These are phyloP conservation scores for Tripterygium wilfordii DNA, from an alignment of 177 flowering plant species.

Conservation along the genomic window DNA sequence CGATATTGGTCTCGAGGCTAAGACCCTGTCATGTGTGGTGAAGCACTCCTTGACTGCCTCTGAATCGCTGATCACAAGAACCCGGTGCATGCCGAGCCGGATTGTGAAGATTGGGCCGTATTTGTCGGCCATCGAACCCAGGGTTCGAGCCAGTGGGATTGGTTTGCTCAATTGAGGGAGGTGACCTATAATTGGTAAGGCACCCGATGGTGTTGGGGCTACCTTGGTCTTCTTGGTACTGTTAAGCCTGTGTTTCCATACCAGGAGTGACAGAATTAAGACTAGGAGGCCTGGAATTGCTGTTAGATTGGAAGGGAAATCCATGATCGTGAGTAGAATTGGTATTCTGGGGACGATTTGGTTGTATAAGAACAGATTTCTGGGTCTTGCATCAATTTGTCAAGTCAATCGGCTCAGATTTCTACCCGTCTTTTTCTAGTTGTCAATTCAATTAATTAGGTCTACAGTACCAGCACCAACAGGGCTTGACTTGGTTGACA, in stretches of 20 bases:
- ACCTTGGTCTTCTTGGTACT: not conserved
- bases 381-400: too few relatives aligned
- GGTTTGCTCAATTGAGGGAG: constrained; percentile 18
- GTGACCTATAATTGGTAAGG: constrained; percentile 37
- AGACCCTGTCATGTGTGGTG: constrained; percentile 23
- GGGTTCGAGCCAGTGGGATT: constrained; percentile 5
- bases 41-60: constrained; percentile 33
- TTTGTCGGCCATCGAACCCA: constrained; percentile 25
- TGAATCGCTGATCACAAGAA: constrained; percentile 22
- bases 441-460: too few relatives aligned
- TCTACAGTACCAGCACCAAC: too few relatives aligned
- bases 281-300: not conserved
- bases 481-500: too few relatives aligned
- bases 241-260: not conserved
- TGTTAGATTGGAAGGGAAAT: constrained; percentile 1
- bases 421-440: too few relatives aligned
- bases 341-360: too few relatives aligned
- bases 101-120: constrained; percentile 31
- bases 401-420: too few relatives aligned
- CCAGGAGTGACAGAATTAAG: not conserved
- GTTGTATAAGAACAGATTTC: too few relatives aligned
- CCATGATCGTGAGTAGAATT: not conserved
- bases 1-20: constrained; percentile 18
- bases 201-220: constrained; percentile 28
- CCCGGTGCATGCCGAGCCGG: constrained; percentile 15